Evolutionary conservation across 192 early-diverging fungal genomes (phyloP), one percentile per base, ranked within the genome.

Genomic region (Coemansia sp.): DNA sequence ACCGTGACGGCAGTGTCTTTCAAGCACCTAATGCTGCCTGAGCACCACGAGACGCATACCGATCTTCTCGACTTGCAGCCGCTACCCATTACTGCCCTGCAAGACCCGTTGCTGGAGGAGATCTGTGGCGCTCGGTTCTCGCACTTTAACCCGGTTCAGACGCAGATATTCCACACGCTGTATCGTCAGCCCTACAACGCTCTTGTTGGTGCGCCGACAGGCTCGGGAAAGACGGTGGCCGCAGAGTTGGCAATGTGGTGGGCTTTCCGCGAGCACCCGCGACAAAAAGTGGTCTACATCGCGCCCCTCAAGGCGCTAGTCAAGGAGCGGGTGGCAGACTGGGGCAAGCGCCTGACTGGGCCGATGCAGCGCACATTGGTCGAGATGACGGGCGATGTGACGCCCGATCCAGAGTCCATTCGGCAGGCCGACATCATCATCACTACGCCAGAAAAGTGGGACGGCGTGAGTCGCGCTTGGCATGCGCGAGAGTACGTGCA

Each of bases 81-180:
- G 13, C 77, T 99, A 70, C 96, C 97, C 0, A 81, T 98, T 10
- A 78, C 91, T 11, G 96, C 96, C 0, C 78, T 99, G 38, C 80
- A 93, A 42, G 86, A 98, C 68, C 86, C 91, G 9, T 76, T 91
- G 7, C 77, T 98, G 47, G 97, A 99, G 71, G 90, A 85, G 36
- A 96, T 97, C 63, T 99, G 95, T 67, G 54, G 79, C 29, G 72
- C 87, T 71, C 86, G 96, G 27, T 97, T 99, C 75, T 78, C 92
- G n/a, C 96, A 94, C 75, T 99, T 99, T 77, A 99, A 99, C 70
- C 96, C 98, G 0, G 91, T 99, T 34, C 98, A 99, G 81, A 98
- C 98, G 3, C 98, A 99, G 76, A 91, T 99, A 49, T 99, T 99
- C 88, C 95, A 99, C 68, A 96, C 97, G 0, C 86, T 98, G 18